phyloP scores from a whole-genome alignment of 768 basidiomycete genomes.

The Tricholoma saponaceum region DNA sequence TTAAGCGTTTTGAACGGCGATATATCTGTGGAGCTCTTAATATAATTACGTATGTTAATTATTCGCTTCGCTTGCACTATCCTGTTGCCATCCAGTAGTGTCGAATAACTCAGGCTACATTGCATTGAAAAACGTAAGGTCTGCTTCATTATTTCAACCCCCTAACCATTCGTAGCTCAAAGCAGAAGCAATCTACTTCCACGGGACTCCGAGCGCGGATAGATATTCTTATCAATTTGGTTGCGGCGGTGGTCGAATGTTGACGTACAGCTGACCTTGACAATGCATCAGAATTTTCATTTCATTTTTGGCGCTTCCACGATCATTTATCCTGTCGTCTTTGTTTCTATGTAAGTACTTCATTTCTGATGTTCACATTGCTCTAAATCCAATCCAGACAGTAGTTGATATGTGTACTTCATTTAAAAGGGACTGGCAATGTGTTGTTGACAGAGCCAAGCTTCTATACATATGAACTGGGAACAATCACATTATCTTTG shows the following conservation, averaged over 20 bases:
- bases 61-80: background rate
- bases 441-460: background rate
- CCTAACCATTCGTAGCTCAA: no score
- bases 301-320: background rate
- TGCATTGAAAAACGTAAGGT: no score
- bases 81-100: background rate
- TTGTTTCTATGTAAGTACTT: background rate
- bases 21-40: background rate
- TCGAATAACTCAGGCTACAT: background rate
- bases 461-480: background rate
- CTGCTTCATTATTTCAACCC: no score
- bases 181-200: no score
- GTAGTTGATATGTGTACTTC: background rate
- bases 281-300: background rate
- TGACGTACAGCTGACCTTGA: background rate
- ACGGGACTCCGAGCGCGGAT: no score
- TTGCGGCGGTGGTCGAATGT: background rate
- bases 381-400: background rate
- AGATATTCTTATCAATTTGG: background rate
- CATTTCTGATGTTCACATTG: background rate
- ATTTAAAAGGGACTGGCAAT: background rate
- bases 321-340: background rate
- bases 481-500: background rate
- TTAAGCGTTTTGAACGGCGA: background rate
- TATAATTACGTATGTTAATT: background rate